Base-by-base conservation (phyloP, 306 rosid species). In the Medicago arabica region DNA sequence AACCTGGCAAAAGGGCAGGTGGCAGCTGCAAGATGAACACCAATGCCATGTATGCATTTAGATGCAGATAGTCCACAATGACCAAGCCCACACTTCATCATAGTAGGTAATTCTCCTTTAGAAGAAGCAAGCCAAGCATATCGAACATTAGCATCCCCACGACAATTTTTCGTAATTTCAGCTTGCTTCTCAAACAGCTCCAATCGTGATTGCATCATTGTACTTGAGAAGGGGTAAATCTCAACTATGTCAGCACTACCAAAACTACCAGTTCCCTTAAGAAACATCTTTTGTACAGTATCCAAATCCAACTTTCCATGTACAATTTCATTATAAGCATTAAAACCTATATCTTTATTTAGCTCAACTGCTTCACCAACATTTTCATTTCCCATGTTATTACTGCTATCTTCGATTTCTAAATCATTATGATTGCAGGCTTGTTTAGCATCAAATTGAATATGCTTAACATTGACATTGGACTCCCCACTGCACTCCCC, bases 401-500 rank as follows among this genome's bases (percentile, higher is more conserved):
- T 86, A 73, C 80, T 86, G 82, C 91, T 85, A 79, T 83, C 87
- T 82, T 88, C 98, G 51, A 82, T 85, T 50, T 88, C 96, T 15
- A 74, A 75, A 67, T 66, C 82, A 82, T 87, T 71, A 54, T 78
- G 49, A 92, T 71, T 71, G 75, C 81, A 68, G 67, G 80, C 77
- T 68, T 81, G 88, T 47, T 78, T 47, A 71, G 80, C 74, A 64
- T 85, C 90, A 40, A 82, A 72, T 55, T 77, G 84, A 67, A 84
- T 79, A 72, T 70, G 81, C 53, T 86, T 78, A 71, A 79, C 78
- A 7, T 78, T 10, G 53, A 75, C 87, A 84, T 92, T 87, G 43
- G 98, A 95, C 78, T 92, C 98, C 40, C 91, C 97, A 81, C 92
- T 92, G 72, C 87, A 86, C 78, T 92, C 97, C 67, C 79, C 75